Percentiles rank a stretch among this genome's conserved stretches.
These are phyloP conservation scores for Dothistroma pini DNA, from an alignment of 2,329 filamentous ascomycete genomes.

Conservation along the genomic window DNA sequence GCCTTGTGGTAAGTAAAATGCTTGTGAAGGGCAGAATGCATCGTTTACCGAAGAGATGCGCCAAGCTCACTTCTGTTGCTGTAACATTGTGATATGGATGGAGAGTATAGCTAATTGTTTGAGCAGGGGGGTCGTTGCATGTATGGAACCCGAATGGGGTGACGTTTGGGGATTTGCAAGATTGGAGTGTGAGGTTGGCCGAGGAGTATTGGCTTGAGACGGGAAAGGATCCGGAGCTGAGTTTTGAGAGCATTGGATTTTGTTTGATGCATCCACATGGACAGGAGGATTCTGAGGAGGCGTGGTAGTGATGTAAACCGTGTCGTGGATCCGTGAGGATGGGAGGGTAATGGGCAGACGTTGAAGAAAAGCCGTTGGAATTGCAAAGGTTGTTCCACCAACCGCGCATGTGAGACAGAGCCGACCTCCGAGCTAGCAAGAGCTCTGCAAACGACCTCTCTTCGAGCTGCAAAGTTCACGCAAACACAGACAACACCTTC, in stretches of 20 bases:
- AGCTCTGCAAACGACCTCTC: background rate
- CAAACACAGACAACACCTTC: background rate
- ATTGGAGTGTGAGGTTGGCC: slow-evolving; percentile 8
- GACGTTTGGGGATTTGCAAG: slow-evolving; percentile 12
- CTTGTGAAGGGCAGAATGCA: too few relatives aligned
- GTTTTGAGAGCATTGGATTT: slow-evolving; percentile 11
- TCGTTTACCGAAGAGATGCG: too few relatives aligned
- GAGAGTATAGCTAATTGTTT: too few relatives aligned
- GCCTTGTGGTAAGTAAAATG: background rate
- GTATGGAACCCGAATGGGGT: slow-evolving; percentile 8
- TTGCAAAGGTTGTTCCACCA: background rate
- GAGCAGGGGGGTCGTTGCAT: background rate
- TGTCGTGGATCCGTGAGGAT: too few relatives aligned
- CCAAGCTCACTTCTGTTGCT: too few relatives aligned
- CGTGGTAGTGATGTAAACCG: background rate
- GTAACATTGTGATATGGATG: too few relatives aligned
- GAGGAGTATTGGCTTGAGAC: slow-evolving; percentile 4
- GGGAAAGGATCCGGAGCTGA: slow-evolving; percentile 5
- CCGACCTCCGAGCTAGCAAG: background rate
- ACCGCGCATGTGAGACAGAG: background rate
- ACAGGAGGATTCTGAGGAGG: slow-evolving; percentile 9
- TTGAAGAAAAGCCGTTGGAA: background rate
- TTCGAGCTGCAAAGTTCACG: background rate
- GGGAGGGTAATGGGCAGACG: too few relatives aligned
- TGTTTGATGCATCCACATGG: slow-evolving; percentile 10